phyloP scores from a whole-genome alignment of 2,329 filamentous ascomycete genomes.

The Fonsecaea pedrosoi region DNA sequence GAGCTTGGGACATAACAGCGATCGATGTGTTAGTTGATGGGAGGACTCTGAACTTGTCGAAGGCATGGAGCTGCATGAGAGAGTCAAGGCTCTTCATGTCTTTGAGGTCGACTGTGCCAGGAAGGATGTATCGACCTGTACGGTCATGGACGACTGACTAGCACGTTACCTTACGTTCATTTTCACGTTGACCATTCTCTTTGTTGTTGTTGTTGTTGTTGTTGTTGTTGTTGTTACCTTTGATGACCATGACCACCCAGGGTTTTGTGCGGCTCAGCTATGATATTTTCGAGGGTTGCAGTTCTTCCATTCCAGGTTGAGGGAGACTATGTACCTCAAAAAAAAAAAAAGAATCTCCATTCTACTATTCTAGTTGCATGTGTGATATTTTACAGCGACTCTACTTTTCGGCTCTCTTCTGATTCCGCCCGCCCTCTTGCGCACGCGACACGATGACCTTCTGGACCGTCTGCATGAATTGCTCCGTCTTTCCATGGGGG shows the following conservation, averaged over 20 bases:
- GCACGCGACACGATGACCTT: conserved; percentile 21
- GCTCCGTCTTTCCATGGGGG: conserved; percentile 26
- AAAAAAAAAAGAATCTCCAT: too few relatives aligned
- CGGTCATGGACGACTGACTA: not conserved
- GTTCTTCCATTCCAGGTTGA: too few relatives aligned
- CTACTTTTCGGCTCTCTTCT: conserved; percentile 24
- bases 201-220: too few relatives aligned
- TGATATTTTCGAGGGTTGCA: not conserved
- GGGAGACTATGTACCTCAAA: too few relatives aligned
- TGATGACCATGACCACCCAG: not conserved
- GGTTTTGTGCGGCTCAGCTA: not conserved
- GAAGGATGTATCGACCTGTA: not conserved
- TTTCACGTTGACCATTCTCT: not conserved
- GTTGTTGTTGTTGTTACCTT: not conserved
- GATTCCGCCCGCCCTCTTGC: conserved; percentile 13
- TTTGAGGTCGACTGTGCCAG: not conserved
- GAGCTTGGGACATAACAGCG: not conserved
- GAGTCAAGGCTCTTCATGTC: not conserved
- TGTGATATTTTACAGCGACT: not conserved
- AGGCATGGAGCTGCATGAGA: not conserved
- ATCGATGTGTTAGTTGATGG: not conserved
- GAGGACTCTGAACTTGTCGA: not conserved
- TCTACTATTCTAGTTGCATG: too few relatives aligned
- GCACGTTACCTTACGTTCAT: not conserved
- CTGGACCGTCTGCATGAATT: conserved; percentile 35